A percentile compares a stretch with the other conserved stretches of the same genome.
Evolutionary conservation across 129 eudicot genomes (phyloP).

Genomic region (Scalesia atractyloides): DNA sequence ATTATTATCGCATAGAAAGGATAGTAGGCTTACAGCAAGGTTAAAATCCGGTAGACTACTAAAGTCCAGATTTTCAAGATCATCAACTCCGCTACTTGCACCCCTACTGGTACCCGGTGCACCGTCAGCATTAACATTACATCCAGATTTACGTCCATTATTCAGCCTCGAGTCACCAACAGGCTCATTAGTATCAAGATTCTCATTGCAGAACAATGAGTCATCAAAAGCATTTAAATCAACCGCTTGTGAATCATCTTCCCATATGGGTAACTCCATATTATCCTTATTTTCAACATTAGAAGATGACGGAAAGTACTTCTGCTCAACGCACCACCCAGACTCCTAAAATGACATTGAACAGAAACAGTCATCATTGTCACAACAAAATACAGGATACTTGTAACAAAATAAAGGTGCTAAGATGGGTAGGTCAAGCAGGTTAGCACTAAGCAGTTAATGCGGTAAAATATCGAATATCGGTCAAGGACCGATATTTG

Average conservation of each 20-base stretch:
- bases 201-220: conserved; percentile 57
- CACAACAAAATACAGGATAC: conserved; percentile 10
- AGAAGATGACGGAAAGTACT: conserved; percentile 29
- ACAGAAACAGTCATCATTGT: conserved; percentile 12
- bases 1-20: conserved; percentile 2
- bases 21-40: conserved; percentile 52
- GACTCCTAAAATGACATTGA: conserved; percentile 41
- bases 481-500: no score
- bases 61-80: conserved; percentile 65
- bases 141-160: conserved; percentile 26
- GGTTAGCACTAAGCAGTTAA: background rate
- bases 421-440: background rate
- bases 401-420: background rate
- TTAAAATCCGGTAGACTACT: conserved; percentile 74
- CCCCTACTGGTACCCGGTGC: conserved; percentile 21
- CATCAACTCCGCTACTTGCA: conserved; percentile 43
- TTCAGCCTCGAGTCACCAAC: conserved; percentile 33
- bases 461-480: no score
- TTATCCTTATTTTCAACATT: conserved; percentile 32
- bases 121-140: conserved; percentile 14
- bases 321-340: conserved; percentile 28
- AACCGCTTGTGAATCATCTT: conserved; percentile 53
- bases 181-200: conserved; percentile 34
- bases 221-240: conserved; percentile 43
- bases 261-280: conserved; percentile 37